phyloP scores from a whole-genome alignment of 208 protist genomes.

The Angomonas ambiguus region DNA sequence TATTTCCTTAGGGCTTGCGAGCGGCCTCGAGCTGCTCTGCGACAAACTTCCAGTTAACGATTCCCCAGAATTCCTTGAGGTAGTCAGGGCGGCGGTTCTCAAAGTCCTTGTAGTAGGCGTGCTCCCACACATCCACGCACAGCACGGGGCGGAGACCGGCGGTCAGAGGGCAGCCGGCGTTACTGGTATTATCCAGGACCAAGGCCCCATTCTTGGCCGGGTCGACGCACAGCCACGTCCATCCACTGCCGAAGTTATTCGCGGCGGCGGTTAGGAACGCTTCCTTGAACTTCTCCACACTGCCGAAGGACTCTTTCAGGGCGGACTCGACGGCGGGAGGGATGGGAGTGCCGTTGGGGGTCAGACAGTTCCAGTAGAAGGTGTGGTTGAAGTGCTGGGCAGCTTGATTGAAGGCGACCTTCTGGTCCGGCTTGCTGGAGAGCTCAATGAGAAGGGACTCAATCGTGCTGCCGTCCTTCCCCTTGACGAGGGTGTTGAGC shows the following conservation, averaged over 20 bases:
- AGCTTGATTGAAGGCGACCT: slow-evolving; percentile 85
- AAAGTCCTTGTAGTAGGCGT: slow-evolving; percentile 88
- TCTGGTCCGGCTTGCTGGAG: slow-evolving; percentile 41
- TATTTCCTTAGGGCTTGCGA: not conserved
- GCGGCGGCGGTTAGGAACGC: slow-evolving; percentile 62
- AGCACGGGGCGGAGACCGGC: slow-evolving; percentile 73
- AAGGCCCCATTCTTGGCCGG: slow-evolving; percentile 55
- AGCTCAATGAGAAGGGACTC: slow-evolving; percentile 67
- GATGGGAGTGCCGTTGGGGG: slow-evolving; percentile 62
- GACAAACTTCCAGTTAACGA: slow-evolving; percentile 10
- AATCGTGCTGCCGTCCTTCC: slow-evolving; percentile 76
- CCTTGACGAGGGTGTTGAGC: slow-evolving; percentile 75
- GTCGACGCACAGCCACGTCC: slow-evolving; percentile 93
- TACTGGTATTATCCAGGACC: slow-evolving; percentile 86
- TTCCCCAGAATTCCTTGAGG: slow-evolving; percentile 22
- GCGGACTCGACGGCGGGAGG: slow-evolving; percentile 54
- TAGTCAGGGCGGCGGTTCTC: slow-evolving; percentile 25
- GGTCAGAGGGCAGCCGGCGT: slow-evolving; percentile 84
- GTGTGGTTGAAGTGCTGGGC: slow-evolving; percentile 94
- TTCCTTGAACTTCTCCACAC: slow-evolving; percentile 88
- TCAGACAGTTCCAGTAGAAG: slow-evolving; percentile 88
- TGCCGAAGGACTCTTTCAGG: slow-evolving; percentile 73
- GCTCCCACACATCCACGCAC: slow-evolving; percentile 92
- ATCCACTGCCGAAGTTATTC: slow-evolving; percentile 93
- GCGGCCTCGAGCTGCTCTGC: not conserved